Conservation (phyloP, 1,284 basidiomycete genomes). For the Veloboletus limbatus region DNA sequence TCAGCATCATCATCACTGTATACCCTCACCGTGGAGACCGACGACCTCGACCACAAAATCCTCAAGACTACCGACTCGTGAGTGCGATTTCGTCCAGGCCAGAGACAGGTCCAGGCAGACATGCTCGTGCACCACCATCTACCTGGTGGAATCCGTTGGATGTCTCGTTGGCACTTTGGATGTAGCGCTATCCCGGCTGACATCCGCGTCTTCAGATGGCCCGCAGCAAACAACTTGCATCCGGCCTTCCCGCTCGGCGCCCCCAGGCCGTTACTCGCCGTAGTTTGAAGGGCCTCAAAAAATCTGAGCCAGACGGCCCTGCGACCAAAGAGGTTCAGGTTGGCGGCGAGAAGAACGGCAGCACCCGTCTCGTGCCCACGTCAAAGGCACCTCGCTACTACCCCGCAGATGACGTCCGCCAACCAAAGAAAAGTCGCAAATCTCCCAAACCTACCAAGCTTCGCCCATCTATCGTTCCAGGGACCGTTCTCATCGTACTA, state of each 20-base stretch:
- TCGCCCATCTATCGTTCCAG: constrained; percentile 89
- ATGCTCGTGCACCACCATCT: neutral
- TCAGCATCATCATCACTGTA: constrained; percentile 6
- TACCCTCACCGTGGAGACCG: constrained; percentile 19
- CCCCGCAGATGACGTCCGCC: constrained; percentile 91
- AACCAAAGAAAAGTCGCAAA: constrained; percentile 93
- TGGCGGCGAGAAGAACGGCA: constrained; percentile 90
- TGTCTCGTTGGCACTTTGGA: constrained; percentile 33
- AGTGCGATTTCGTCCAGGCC: constrained; percentile 27
- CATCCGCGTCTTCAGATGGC: constrained; percentile 68
- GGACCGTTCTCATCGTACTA: constrained; percentile 94
- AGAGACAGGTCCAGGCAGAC: neutral
- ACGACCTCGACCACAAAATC: constrained; percentile 34
- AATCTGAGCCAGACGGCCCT: constrained; percentile 58
- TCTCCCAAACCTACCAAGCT: constrained; percentile 73
- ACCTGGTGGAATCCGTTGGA: constrained; percentile 33
- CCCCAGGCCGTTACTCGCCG: constrained; percentile 82
- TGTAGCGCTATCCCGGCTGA: constrained; percentile 26
- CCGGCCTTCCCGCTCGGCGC: constrained; percentile 75
- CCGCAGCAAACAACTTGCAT: constrained; percentile 85
- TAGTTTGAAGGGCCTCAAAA: constrained; percentile 80
- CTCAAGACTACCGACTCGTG: constrained; percentile 42
- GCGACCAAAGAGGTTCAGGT: constrained; percentile 79
- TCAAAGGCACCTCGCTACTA: constrained; percentile 93
- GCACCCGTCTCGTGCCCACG: constrained; percentile 83